Conservation (phyloP, 225 moss, liverwort and hornwort species). For the Takakia lepidozioides region DNA sequence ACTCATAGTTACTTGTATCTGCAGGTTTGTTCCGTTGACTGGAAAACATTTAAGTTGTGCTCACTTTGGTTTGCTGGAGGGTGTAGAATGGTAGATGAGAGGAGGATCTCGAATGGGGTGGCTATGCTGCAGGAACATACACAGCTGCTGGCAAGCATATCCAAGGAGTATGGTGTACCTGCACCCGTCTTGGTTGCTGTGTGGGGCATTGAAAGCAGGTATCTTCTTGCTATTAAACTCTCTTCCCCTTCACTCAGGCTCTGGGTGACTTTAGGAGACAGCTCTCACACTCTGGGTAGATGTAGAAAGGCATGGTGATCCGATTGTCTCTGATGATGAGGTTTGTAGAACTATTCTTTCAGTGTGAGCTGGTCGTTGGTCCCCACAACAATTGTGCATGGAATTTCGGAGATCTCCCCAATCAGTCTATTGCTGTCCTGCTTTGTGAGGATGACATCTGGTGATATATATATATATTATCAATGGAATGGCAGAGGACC, state of each 20-base stretch:
- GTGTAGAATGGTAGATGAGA: slow-evolving; percentile 53
- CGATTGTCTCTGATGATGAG: too few relatives aligned
- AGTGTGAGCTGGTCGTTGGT: background rate
- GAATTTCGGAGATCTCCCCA: slow-evolving; percentile 2
- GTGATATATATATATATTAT: too few relatives aligned
- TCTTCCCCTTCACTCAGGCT: background rate
- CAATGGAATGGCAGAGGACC: too few relatives aligned
- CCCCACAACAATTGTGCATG: background rate
- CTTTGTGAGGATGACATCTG: too few relatives aligned
- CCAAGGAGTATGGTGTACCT: slow-evolving; percentile 60
- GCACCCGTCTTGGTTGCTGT: slow-evolving; percentile 52
- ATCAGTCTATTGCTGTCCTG: too few relatives aligned
- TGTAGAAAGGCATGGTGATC: too few relatives aligned
- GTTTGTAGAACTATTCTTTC: too few relatives aligned
- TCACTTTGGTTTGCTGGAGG: background rate
- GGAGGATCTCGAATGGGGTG: slow-evolving; percentile 44
- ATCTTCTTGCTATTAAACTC: background rate
- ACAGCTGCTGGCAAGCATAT: slow-evolving; percentile 45
- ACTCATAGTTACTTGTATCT: slow-evolving; percentile 1
- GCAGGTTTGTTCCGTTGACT: background rate
- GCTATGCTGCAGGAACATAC: slow-evolving; percentile 34
- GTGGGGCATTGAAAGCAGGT: slow-evolving; percentile 79
- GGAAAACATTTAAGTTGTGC: background rate
- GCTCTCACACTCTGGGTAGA: background rate
- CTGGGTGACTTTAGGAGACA: background rate